These are phyloP conservation scores for Colletotrichum incanum DNA, from an alignment of 2,329 filamentous ascomycete genomes.

Conservation along the genomic window DNA sequence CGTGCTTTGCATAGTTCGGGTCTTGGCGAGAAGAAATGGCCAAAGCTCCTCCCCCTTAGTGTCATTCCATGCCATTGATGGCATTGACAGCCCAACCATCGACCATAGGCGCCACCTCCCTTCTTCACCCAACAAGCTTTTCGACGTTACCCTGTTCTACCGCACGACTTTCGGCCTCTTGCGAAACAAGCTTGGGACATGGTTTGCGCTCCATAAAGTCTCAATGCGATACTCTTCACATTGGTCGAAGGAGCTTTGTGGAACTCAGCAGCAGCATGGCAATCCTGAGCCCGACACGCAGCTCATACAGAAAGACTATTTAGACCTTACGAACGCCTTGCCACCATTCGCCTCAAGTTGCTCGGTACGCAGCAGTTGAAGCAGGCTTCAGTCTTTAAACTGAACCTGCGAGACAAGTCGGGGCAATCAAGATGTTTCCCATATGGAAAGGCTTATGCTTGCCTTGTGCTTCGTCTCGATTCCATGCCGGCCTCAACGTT, in stretches of 20 bases:
- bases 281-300: conserved; percentile 2
- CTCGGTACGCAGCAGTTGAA: background rate
- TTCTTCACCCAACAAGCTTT: background rate
- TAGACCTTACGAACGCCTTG: no score
- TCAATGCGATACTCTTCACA: conserved; percentile 25
- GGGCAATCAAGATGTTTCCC: background rate
- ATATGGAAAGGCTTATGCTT: conserved; percentile 10
- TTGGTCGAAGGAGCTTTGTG: background rate
- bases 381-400: background rate
- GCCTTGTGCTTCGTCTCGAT: background rate
- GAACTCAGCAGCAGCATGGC: conserved; percentile 12
- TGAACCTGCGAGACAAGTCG: background rate
- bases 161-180: background rate
- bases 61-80: conserved; percentile 6
- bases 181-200: background rate
- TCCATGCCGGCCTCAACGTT: background rate
- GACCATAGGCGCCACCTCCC: background rate
- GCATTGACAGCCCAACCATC: background rate
- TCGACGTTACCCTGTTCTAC: background rate
- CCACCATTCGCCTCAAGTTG: background rate
- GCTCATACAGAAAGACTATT: background rate
- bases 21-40: conserved; percentile 2
- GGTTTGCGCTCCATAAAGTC: conserved; percentile 16
- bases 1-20: background rate
- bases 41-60: conserved; percentile 2